Evolutionary conservation across 352 stramenopile genomes (phyloP), one percentile per base, ranked within the genome.

Genomic region (Phytopythium boreale): DNA sequence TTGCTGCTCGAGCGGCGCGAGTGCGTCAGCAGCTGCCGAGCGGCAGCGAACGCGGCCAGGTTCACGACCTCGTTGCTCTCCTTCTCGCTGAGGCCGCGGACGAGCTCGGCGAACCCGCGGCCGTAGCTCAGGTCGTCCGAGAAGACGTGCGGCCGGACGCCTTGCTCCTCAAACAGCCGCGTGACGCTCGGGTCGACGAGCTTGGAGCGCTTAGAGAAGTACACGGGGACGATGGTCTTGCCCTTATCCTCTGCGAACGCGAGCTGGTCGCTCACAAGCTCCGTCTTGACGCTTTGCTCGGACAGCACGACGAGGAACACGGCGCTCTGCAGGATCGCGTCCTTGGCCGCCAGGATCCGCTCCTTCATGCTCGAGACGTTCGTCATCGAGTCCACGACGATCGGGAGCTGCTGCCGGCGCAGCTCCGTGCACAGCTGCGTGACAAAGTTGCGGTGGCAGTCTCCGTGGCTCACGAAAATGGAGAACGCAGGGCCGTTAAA

Each of bases 261-360:
- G n/a, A 92, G 64, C 68, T 94, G 83, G 66, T 92, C 83, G 64
- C 83, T 92, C 56, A 95, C 79, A 24, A 95, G 70, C 62, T 95
- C 86, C 8, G 80, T 92, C 68, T 89, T 87, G 55, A 84, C 82
- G 63, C 76, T 91, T 29, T 89, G 77, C 52, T 86, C 76, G 22
- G 87, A 93, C 14, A 93, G 68, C 39, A 95, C 77, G 29, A 92
- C 83, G 24, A 95, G 61, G 61, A 93, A 86, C 15, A 89, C 69
- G 1, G 74, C 70, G 64, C 83, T 82, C 49, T 89, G 77, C 10
- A 92, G 43, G 56, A 95, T 93, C 20, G 87, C 84, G 62, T 92
- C 82, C 50, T 95, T 92, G 10, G 84, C 84, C 17, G 78, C 81
- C 41, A 89, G 66, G 43, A 93, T 90, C 22, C 84, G 82, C 53